Conservation (phyloP, 305 asterid genomes). For the Fraxinus baroniana region DNA sequence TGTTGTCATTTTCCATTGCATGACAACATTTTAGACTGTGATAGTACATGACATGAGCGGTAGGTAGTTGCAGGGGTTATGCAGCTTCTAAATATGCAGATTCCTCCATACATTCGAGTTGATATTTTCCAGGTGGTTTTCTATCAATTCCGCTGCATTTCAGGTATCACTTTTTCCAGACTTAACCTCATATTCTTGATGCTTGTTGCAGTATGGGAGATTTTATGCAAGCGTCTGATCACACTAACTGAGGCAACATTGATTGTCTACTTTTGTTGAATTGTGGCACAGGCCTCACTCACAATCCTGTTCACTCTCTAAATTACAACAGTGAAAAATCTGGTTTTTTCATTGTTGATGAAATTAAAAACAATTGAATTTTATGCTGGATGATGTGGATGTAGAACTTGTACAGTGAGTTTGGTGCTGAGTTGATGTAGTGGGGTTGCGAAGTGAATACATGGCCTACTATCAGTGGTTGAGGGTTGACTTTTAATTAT, state of each 20-base stretch:
- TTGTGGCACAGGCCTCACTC: neutral
- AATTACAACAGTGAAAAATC: neutral
- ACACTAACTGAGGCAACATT: neutral
- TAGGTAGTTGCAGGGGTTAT: conserved; percentile 88
- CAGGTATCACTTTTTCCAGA: neutral
- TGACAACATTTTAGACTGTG: neutral
- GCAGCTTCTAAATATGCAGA: conserved; percentile 60
- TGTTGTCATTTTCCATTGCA: conserved; percentile 25
- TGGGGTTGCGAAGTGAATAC: neutral
- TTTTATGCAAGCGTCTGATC: neutral
- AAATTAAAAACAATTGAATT: neutral
- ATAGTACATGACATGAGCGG: neutral
- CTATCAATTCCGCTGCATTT: conserved; percentile 1
- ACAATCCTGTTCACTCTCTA: neutral
- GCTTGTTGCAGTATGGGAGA: neutral
- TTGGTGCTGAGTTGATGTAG: neutral
- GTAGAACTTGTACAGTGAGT: neutral
- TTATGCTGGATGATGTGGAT: neutral
- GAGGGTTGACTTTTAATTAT: neutral
- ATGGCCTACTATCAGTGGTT: neutral
- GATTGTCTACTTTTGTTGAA: neutral
- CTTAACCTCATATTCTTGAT: neutral
- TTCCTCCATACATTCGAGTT: conserved; percentile 77
- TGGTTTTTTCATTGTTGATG: neutral
- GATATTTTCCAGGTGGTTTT: conserved; percentile 80